Base-by-base conservation (phyloP, 2,329 filamentous ascomycete genomes). In the Pseudohalonectria lignicola region DNA sequence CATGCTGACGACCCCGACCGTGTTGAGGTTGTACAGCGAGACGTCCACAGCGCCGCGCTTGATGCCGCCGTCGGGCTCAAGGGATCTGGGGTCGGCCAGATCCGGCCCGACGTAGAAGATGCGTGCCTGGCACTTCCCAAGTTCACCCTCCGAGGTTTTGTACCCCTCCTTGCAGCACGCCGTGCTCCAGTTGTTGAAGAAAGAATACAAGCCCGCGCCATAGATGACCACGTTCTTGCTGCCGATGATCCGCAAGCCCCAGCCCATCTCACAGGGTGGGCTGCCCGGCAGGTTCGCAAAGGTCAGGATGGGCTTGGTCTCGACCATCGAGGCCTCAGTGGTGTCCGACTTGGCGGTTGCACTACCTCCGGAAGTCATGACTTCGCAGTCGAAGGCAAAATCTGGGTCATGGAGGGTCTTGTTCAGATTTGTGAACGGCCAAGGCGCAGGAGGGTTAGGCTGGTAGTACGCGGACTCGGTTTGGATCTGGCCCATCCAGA, bases 401-500 rank as follows among this genome's bases (percentile, higher is more conserved):
- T 61, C 59, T 0, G 69, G 71, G 41, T 76, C 71, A 36, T 58
- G 51, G 34, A 66, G 55, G 4, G 53, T 51, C 2, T 49, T 36
- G 37, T 50, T 45, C 20, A 63, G 58, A 1, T 57, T 45, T 0
- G 60, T 53, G 54, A 81, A 82, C 1, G 76, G 79, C 7, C 59
- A 60, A 0, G 67, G 66, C 0, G 78, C 74, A 15, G 59, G 59
- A 0, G 80, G 79, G 50, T 71, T 74, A 18, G 78, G 74, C 54
- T 85, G 80, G 57, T 74, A 83, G 58, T 86, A 86, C 1, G 80
- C 73, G 4, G 79, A 78, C 55, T 85, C 80, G 36, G 79, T 78
- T 52, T 86, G 80, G 34, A 78, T 71, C 47, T 76, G 67, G 15
- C 75, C 76, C 49, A 76, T 70, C 53, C 71, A 79, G 39, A 82